These are phyloP conservation scores for Boletales sp. DNA, from an alignment of 768 basidiomycete species.

Conservation along the genomic window DNA sequence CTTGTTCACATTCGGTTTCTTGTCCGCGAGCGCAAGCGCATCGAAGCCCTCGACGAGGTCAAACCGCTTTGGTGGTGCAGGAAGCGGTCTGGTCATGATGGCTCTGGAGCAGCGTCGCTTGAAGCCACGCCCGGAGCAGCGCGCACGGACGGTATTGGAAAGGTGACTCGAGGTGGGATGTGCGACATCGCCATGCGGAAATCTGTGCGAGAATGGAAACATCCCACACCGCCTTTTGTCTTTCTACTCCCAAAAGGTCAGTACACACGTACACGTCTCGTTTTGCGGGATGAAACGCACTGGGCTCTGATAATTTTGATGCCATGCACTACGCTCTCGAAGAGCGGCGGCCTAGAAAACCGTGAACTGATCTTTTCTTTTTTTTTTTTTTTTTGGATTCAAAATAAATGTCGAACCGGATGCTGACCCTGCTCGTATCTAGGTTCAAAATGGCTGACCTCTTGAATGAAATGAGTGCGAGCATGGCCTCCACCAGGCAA, in stretches of 20 bases:
- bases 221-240: neutral
- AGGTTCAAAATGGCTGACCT: constrained; percentile 17
- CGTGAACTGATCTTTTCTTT: constrained; percentile 45
- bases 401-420: no score
- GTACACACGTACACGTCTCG: neutral
- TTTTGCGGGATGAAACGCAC: constrained; percentile 50
- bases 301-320: constrained; percentile 56
- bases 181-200: constrained; percentile 12
- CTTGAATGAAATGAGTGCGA: constrained; percentile 56
- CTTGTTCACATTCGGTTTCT: constrained; percentile 9
- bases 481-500: constrained; percentile 59
- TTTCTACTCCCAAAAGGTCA: neutral
- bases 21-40: constrained; percentile 29
- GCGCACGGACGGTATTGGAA: neutral
- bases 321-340: constrained; percentile 50
- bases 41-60: constrained; percentile 34
- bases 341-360: constrained; percentile 64
- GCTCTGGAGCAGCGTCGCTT: neutral
- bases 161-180: constrained; percentile 16
- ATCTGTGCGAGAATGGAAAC: neutral
- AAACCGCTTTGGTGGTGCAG: constrained; percentile 10
- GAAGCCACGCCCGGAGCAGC: no score
- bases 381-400: neutral
- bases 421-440: no score
- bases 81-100: constrained; percentile 21